A percentile compares a stretch with the other conserved stretches of the same genome.
Conservation (phyloP, 192 early-diverging fungal genomes). For the Mortierella alpina region DNA sequence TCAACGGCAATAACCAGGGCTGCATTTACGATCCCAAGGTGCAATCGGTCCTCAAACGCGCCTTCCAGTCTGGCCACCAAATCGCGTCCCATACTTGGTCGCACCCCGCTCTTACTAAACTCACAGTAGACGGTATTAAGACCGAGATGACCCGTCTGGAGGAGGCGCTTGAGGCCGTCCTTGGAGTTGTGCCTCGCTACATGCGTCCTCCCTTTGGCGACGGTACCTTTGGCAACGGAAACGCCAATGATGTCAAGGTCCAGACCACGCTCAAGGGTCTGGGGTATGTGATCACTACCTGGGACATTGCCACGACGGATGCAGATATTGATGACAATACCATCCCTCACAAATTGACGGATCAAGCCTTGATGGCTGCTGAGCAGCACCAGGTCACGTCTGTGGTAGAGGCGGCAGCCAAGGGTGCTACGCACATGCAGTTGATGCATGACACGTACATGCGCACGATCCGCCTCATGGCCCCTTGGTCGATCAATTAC, state of each 20-base stretch:
- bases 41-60: conserved; percentile 57
- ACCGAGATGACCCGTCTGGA: conserved; percentile 62
- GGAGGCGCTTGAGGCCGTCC: conserved; percentile 57
- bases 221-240: conserved; percentile 31
- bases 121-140: conserved; percentile 52
- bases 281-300: conserved; percentile 45
- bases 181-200: conserved; percentile 66
- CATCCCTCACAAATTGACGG: conserved; percentile 31
- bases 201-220: conserved; percentile 71
- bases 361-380: conserved; percentile 20
- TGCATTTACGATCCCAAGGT: conserved; percentile 59
- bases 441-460: conserved; percentile 46
- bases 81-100: conserved; percentile 73
- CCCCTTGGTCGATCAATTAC: conserved; percentile 45
- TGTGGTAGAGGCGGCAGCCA: conserved; percentile 7
- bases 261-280: conserved; percentile 22
- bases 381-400: conserved; percentile 29
- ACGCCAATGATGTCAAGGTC: conserved; percentile 24
- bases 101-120: conserved; percentile 57
- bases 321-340: conserved; percentile 44
- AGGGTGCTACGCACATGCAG: conserved; percentile 43
- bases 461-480: conserved; percentile 35
- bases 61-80: conserved; percentile 67
- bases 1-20: conserved; percentile 61
- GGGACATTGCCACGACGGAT: conserved; percentile 46